Evolutionary conservation across 805 yeast species (phyloP).

Genomic region (Ogataea nakhonphanomensis): DNA sequence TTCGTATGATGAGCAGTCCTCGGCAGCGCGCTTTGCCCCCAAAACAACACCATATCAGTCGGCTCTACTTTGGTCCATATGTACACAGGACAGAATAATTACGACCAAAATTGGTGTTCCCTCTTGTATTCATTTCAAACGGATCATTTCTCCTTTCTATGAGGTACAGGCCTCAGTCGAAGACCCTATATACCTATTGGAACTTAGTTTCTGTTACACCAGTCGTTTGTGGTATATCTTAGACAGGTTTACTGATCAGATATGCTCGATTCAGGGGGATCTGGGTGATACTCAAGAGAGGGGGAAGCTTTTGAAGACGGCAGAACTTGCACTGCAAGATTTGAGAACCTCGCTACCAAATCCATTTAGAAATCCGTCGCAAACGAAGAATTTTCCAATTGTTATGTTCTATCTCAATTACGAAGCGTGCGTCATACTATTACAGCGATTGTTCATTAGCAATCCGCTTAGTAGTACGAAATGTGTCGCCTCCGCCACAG

Average conservation of each 20-base stretch:
- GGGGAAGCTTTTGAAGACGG: conserved; percentile 24
- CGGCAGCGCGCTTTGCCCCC: conserved; percentile 24
- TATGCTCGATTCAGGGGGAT: conserved; percentile 31
- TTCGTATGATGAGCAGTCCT: conserved; percentile 21
- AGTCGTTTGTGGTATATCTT: conserved; percentile 31
- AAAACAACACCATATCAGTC: conserved; percentile 26
- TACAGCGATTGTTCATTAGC: conserved; percentile 23
- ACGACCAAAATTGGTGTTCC: conserved; percentile 29
- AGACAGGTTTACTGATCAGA: conserved; percentile 35
- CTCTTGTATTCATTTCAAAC: conserved; percentile 32
- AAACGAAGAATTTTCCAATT: conserved; percentile 9
- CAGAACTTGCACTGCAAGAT: conserved; percentile 24
- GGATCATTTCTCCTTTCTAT: conserved; percentile 33
- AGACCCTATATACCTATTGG: conserved; percentile 16
- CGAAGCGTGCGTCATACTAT: conserved; percentile 19
- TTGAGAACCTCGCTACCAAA: conserved; percentile 24
- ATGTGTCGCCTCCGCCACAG: conserved; percentile 19
- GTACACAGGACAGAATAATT: conserved; percentile 31
- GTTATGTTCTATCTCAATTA: conserved; percentile 27
- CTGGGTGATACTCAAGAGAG: conserved; percentile 33
- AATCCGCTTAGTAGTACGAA: conserved; percentile 16
- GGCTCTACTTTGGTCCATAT: conserved; percentile 31
- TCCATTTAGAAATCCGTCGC: conserved; percentile 5
- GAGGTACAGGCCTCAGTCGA: conserved; percentile 16
- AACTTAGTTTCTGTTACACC: conserved; percentile 26